Conservation (phyloP, 129 eudicot genomes). For the Glebionis coronaria region DNA sequence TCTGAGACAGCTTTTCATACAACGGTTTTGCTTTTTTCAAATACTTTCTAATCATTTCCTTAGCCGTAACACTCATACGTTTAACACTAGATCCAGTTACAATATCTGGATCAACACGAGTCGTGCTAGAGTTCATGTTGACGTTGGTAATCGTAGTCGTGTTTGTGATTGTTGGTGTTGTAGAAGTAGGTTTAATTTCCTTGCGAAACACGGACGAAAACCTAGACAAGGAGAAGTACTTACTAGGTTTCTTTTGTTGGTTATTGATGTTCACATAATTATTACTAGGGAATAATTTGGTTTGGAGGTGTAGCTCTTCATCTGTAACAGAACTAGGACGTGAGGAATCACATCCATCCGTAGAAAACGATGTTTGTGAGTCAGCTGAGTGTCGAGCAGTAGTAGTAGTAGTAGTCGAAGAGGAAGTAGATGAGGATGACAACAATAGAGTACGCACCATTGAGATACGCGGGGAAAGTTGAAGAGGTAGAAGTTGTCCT, state of each 20-base stretch:
- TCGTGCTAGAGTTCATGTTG: background rate
- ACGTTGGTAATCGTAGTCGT: background rate
- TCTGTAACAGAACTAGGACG: conserved; percentile 77
- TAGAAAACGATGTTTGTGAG: conserved; percentile 47
- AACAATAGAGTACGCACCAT: conserved; percentile 77
- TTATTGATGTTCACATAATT: background rate
- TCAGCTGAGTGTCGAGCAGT: conserved; percentile 54
- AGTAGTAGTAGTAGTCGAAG: conserved; percentile 40
- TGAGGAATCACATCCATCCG: conserved; percentile 56
- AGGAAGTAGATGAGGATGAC: conserved; percentile 67
- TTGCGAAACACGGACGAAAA: conserved; percentile 62
- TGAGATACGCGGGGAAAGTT: conserved; percentile 79
- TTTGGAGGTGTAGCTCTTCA: conserved; percentile 40
- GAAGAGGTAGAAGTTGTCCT: conserved; percentile 92
- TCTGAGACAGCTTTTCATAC: conserved; percentile 71
- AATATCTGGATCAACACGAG: conserved; percentile 17
- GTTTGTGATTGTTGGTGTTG: background rate
- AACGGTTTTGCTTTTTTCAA: conserved; percentile 76
- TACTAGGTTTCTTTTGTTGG: conserved; percentile 20
- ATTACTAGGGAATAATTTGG: conserved; percentile 5
- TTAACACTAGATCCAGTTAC: conserved; percentile 34
- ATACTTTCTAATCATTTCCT: conserved; percentile 69
- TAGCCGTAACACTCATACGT: conserved; percentile 53
- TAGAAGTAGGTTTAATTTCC: background rate
- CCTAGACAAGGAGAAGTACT: conserved; percentile 65